Percentiles rank a stretch among this genome's conserved stretches.
Evolutionary conservation across 108 stramenopile genomes (phyloP).

Genomic region (Cyclotella kingstonii): DNA sequence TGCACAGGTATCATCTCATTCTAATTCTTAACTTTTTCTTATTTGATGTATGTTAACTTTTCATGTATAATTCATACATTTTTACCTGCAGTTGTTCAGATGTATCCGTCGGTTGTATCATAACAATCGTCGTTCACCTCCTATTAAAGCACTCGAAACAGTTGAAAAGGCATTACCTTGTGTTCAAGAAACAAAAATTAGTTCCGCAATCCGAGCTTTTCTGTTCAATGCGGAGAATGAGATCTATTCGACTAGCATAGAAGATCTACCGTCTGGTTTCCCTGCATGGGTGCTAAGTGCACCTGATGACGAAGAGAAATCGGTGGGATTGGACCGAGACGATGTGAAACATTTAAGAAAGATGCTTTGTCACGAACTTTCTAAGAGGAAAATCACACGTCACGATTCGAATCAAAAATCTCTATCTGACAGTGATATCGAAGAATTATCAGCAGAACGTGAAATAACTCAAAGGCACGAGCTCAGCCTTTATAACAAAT

Average conservation of each 20-base stretch:
- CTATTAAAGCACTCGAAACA: conserved; percentile 63
- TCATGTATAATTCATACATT: too few species aligned
- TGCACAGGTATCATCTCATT: too few species aligned
- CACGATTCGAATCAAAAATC: conserved; percentile 24
- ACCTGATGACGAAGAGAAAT: neutral
- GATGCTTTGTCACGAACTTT: conserved; percentile 57
- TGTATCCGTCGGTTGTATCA: conserved; percentile 71
- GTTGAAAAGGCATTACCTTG: conserved; percentile 62
- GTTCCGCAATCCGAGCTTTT: conserved; percentile 50
- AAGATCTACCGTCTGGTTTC: conserved; percentile 19
- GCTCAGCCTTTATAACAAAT: conserved; percentile 62
- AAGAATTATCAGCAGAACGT: conserved; percentile 46
- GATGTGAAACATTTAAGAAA: conserved; percentile 41
- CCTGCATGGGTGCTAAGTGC: conserved; percentile 43
- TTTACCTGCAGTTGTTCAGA: too few species aligned
- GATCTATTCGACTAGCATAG: neutral
- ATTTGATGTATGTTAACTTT: too few species aligned
- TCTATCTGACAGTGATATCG: conserved; percentile 35
- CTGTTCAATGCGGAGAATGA: conserved; percentile 52
- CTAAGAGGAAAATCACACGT: conserved; percentile 56
- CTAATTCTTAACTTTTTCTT: too few species aligned
- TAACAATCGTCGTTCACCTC: conserved; percentile 54
- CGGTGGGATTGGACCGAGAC: conserved; percentile 4
- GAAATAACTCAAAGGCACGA: conserved; percentile 54
- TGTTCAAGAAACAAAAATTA: conserved; percentile 43